Evolutionary conservation across 768 basidiomycete genomes (phyloP), one percentile per base, ranked within the genome.

Genomic region (Lactarius deliciosus): DNA sequence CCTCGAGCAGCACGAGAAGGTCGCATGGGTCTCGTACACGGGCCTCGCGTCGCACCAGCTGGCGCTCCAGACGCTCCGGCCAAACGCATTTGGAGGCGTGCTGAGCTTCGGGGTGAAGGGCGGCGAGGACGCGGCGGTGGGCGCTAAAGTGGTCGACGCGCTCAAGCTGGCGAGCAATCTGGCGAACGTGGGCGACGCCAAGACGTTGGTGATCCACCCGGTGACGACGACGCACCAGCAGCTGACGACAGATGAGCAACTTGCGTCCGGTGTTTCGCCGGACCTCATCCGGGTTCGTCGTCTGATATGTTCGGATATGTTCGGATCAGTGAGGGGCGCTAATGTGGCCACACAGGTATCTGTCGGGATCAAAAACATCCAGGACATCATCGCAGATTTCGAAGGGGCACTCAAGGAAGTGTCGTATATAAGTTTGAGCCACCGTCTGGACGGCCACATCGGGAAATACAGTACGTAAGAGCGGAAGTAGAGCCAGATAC

Each of bases 121-220:
- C 20, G 81, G 81, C 0, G 74, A 50, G 50, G 50, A 76, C 60
- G 77, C 77, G 2, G 70, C 72, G 59, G 74, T 72, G 2, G 88
- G 86, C 8, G 84, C 82, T 77, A 80, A 80, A 64, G 79, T 89
- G 38, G 88, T 94, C 16, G 91, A 94, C 70, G 81, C 76, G 68
- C 79, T 94, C 64, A 84, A 82, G 72, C 80, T 94, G 6, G 88
- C 87, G 20, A 89, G 87, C 71, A 78, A 91, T 72, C 80, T 91
- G 10, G 89, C 88, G 15, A 91, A 91, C 72, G 87, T 91, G 30
- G 88, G 86, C 32, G 87, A 89, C 66, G 86, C 88, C n/a, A 91
- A 92, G 77, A 91, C 88, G 8, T 82, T 93, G 18, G 87, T 90
- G 47, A 90, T 92, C 65, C 88, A 90, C 72, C 90, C 91, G 1